Base-by-base conservation (phyloP, 768 basidiomycete species). In the Boletus rufocinnamomeus region DNA sequence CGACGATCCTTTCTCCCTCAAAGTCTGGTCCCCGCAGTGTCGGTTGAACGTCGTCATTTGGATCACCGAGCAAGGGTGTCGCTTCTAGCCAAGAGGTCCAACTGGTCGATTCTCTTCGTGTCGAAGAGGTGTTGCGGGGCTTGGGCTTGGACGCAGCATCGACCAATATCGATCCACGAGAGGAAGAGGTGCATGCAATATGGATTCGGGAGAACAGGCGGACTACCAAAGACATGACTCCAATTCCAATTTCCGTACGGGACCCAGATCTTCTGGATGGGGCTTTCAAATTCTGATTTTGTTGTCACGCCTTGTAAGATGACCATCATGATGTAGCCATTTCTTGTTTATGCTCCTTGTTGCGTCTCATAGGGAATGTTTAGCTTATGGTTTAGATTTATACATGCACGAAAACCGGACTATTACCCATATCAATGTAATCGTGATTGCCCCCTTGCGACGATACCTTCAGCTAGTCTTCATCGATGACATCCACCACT, bases 91-190 rank as follows among this genome's bases (percentile, higher is more conserved):
- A 85, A 50, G 80, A 88, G 23, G 57, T 75, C 27, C 77, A 75
- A 49, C 75, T 91, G 37, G 82, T 79, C 3, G 79, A 84, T n/a
- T 84, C 84, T 27, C 77, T 90, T 30, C 82, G 87, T 66, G 73
- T 74, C 4, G 88, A 88, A 34, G 90, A 92, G 63, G 78, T 90
- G 6, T 72, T 86, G n/a, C 82, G 88, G 44, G 89, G 88, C 0
- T 68, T 92, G 38, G 89, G 89, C 13, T 30, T 64, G 23, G 72
- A 67, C 13, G 30, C 41, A 10, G 32, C 57, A 13, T 50, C 61
- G 17, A 56, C 62, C 7, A 54, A 63, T 14, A 65, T 66, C 7
- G 77, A 82, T 51, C 72, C 74, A 11, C 74, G 72, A 34, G 79
- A 79, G 57, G 79, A 81, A 54, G 80, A 81, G 45, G 72, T 76